Evolutionary conservation across 1,284 basidiomycete genomes (phyloP).

Genomic region (Crucibulum cyathiforme): DNA sequence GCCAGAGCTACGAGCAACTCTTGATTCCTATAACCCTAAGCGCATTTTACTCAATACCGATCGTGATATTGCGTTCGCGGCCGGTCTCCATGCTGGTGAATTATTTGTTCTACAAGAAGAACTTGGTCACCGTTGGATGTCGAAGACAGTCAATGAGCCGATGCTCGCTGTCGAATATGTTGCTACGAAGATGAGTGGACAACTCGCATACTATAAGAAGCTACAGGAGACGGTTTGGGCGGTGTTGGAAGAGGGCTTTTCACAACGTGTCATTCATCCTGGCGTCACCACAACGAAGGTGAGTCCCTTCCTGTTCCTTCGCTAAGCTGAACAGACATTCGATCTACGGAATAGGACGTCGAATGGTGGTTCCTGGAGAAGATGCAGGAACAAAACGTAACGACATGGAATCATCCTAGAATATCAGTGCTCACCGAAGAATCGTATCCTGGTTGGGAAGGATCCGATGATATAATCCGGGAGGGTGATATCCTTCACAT

Average conservation of each 20-base stretch:
- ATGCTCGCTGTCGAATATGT: conserved; percentile 59
- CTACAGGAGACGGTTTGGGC: conserved; percentile 61
- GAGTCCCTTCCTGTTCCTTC: conserved; percentile 4
- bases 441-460: conserved; percentile 53
- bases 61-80: conserved; percentile 52
- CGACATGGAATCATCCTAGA: conserved; percentile 60
- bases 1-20: conserved; percentile 44
- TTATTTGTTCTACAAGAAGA: conserved; percentile 42
- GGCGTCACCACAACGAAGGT: conserved; percentile 54
- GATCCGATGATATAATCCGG: conserved; percentile 46
- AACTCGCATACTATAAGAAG: conserved; percentile 49
- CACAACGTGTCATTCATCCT: conserved; percentile 45
- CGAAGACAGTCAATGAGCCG: conserved; percentile 45
- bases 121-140: conserved; percentile 49
- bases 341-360: conserved; percentile 44
- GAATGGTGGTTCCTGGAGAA: conserved; percentile 63
- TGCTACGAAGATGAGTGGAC: conserved; percentile 46
- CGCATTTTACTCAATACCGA: conserved; percentile 56
- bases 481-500: conserved; percentile 60
- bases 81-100: conserved; percentile 59
- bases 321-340: background rate
- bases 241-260: conserved; percentile 59
- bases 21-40: conserved; percentile 43
- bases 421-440: conserved; percentile 52
- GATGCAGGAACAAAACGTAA: conserved; percentile 54